These are phyloP conservation scores for Kazachstania psychrophila DNA, from an alignment of 805 yeast species.

Conservation along the genomic window DNA sequence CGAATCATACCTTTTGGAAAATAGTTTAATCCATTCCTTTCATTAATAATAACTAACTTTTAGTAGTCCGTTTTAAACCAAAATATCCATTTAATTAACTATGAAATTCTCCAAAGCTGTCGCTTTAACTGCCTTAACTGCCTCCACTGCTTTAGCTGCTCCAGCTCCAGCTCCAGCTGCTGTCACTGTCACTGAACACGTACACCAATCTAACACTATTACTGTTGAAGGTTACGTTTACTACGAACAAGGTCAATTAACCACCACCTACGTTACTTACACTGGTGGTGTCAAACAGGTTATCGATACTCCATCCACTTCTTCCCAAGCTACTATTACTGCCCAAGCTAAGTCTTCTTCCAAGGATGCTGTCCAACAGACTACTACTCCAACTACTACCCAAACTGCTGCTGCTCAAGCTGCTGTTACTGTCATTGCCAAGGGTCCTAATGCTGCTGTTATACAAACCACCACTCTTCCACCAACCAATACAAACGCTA, in stretches of 20 bases:
- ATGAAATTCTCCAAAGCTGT: constrained; percentile 10
- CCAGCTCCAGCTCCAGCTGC: constrained; percentile 26
- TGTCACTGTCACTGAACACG: constrained; percentile 27
- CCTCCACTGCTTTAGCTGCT: constrained; percentile 17
- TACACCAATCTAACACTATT: constrained; percentile 17
- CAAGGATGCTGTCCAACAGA: constrained; percentile 3
- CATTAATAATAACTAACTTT: no score
- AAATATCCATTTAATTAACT: not conserved
- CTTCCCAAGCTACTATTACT: constrained; percentile 6
- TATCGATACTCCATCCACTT: constrained; percentile 3
- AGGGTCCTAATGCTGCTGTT: constrained; percentile 10
- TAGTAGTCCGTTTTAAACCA: no score
- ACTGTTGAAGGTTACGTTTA: constrained; percentile 25
- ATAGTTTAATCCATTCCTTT: not conserved
- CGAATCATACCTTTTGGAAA: no score
- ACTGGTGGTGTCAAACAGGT: constrained; percentile 8
- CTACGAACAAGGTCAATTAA: constrained; percentile 20
- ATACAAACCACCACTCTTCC: constrained; percentile 8
- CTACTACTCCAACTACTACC: constrained; percentile 9
- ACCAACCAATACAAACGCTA: constrained; percentile 5
- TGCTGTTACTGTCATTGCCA: constrained; percentile 9
- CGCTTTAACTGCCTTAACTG: constrained; percentile 6
- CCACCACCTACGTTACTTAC: constrained; percentile 20
- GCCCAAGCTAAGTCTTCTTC: constrained; percentile 5
- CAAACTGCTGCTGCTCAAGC: constrained; percentile 19